Evolutionary conservation across 2,329 filamentous ascomycete species (phyloP).

Genomic region (Rutstroemia sp.): DNA sequence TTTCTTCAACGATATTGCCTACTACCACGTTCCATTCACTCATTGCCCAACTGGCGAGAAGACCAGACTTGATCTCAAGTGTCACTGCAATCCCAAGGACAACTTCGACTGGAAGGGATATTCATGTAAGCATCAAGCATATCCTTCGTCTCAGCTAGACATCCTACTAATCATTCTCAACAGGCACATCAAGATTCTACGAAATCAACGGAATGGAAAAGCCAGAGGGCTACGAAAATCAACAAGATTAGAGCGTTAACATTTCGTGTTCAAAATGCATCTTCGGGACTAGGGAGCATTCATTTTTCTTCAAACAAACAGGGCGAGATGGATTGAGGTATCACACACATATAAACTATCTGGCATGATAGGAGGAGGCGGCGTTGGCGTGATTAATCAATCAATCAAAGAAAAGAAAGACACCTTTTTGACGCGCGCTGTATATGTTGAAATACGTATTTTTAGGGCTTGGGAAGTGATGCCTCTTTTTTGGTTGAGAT

Average conservation of each 20-base stretch:
- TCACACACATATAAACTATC: slow-evolving; percentile 12
- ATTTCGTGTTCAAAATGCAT: slow-evolving; percentile 11
- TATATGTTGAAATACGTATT: slow-evolving; percentile 4
- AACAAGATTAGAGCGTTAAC: slow-evolving; percentile 41
- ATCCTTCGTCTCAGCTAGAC: neutral
- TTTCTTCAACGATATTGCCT: slow-evolving; percentile 98
- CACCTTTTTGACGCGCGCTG: neutral
- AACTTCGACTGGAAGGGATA: slow-evolving; percentile 99
- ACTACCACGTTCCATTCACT: slow-evolving; percentile 96
- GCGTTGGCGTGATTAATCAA: neutral
- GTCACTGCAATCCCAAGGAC: slow-evolving; percentile 88
- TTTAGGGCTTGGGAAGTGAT: slow-evolving; percentile 4
- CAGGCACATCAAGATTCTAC: slow-evolving; percentile 80
- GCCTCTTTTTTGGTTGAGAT: neutral
- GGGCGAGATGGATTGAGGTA: neutral
- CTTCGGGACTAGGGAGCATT: slow-evolving; percentile 1
- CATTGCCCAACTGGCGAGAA: slow-evolving; percentile 93
- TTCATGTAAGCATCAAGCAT: slow-evolving; percentile 62
- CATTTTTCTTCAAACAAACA: neutral
- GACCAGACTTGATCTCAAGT: slow-evolving; percentile 74
- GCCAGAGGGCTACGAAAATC: slow-evolving; percentile 76
- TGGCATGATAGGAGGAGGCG: slow-evolving; percentile 16
- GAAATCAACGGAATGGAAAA: slow-evolving; percentile 75
- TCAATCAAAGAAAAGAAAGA: slow-evolving; percentile 1
- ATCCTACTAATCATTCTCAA: slow-evolving; percentile 16